Conservation (phyloP, 176 grass and related monocot genomes). For the Rhynchospora pubera region DNA sequence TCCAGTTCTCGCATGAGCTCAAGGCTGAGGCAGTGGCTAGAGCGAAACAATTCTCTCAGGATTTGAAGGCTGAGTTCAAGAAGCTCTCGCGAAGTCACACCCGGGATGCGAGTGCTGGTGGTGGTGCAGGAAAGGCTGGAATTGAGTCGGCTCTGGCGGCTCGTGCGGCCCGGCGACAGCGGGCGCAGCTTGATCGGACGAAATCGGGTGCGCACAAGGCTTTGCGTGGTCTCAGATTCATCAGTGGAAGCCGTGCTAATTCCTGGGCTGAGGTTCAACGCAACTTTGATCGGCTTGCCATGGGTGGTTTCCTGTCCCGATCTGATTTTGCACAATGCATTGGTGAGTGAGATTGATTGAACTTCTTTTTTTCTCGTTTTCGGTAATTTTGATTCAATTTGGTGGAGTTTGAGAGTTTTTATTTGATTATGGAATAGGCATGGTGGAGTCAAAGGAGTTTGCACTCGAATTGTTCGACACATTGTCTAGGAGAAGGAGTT, state of each 20-base stretch:
- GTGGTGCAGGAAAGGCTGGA: slow-evolving; percentile 12
- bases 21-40: slow-evolving; percentile 71
- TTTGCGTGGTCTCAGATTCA: slow-evolving; percentile 84
- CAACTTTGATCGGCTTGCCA: slow-evolving; percentile 70
- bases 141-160: slow-evolving; percentile 83
- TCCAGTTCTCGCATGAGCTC: slow-evolving; percentile 89
- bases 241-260: slow-evolving; percentile 75
- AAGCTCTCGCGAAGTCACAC: slow-evolving; percentile 52
- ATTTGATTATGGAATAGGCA: slow-evolving; percentile 37
- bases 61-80: slow-evolving; percentile 65
- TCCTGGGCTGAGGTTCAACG: slow-evolving; percentile 66
- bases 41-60: slow-evolving; percentile 75
- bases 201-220: slow-evolving; percentile 68
- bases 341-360: slow-evolving; percentile 20
- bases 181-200: slow-evolving; percentile 81
- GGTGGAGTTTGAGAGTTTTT: background rate
- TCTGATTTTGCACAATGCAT: slow-evolving; percentile 98
- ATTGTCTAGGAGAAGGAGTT: slow-evolving; percentile 54
- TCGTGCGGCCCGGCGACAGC: slow-evolving; percentile 50
- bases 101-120: slow-evolving; percentile 14
- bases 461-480: slow-evolving; percentile 93
- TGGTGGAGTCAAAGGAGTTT: slow-evolving; percentile 96
- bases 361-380: background rate
- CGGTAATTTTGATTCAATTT: background rate
- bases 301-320: slow-evolving; percentile 57